Conservation (phyloP, 768 basidiomycete species). For the Rhodotorula paludigena region DNA sequence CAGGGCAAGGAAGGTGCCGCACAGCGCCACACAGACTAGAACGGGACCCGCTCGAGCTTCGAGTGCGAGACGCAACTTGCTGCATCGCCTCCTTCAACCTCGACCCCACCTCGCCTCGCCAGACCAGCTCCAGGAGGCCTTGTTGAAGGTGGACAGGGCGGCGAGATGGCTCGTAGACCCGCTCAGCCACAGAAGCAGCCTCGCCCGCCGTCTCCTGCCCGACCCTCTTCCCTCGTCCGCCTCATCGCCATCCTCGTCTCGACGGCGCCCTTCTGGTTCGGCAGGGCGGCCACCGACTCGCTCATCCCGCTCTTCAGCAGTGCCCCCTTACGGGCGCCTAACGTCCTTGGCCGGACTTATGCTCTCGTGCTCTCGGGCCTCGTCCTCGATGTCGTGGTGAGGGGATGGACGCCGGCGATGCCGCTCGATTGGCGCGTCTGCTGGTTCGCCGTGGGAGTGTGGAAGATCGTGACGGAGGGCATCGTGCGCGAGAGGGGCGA, state of each 20-base stretch:
- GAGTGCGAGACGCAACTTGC: no score
- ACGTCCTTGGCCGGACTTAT: neutral
- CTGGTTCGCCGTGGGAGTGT: conserved; percentile 2
- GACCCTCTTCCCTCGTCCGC: neutral
- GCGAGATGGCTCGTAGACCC: neutral
- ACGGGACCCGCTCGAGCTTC: no score
- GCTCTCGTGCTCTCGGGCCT: neutral
- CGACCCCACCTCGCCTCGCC: neutral
- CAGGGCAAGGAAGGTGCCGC: no score
- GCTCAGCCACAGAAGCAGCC: no score
- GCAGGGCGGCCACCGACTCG: neutral
- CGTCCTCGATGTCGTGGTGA: no score
- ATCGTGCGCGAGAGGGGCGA: neutral
- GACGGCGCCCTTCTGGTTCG: conserved; percentile 10
- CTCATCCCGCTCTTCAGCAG: conserved; percentile 21
- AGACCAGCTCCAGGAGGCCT: neutral
- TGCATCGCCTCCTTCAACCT: no score
- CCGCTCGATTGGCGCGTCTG: neutral
- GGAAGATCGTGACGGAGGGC: conserved; percentile 2
- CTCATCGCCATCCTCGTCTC: conserved; percentile 1
- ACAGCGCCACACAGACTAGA: no score
- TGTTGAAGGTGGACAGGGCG: no score
- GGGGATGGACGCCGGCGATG: no score
- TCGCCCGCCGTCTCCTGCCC: neutral
- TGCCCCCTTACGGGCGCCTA: neutral